phyloP scores from a whole-genome alignment of 345 rosid species.

The Capsella bursapastoris region DNA sequence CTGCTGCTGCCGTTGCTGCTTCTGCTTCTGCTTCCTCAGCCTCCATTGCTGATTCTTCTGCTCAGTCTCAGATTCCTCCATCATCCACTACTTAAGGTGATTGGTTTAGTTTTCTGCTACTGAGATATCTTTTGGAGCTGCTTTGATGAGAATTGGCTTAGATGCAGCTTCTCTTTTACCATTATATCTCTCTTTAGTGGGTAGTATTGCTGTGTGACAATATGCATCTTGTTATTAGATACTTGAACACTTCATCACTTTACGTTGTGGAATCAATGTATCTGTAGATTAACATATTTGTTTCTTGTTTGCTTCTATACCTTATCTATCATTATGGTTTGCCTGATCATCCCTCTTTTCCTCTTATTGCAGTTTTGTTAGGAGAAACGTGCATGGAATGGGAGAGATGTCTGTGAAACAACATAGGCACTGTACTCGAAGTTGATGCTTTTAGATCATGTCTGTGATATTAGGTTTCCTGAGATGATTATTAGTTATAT shows the following conservation, averaged over 20 bases:
- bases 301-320: too few relatives aligned
- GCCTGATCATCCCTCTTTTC: neutral
- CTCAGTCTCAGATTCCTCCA: slow-evolving; percentile 28
- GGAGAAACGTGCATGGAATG: slow-evolving; percentile 3
- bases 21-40: slow-evolving; percentile 27
- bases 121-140: neutral
- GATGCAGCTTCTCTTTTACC: neutral
- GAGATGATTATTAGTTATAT: slow-evolving; percentile 18
- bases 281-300: too few relatives aligned
- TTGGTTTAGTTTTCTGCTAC: neutral
- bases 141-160: neutral
- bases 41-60: slow-evolving; percentile 23
- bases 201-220: neutral
- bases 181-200: neutral
- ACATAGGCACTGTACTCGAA: neutral
- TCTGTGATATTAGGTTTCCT: slow-evolving; percentile 21
- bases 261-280: neutral
- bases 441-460: slow-evolving; percentile 15
- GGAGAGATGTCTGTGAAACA: neutral
- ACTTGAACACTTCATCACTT: neutral
- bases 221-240: slow-evolving; percentile 2
- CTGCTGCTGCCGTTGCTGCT: slow-evolving; percentile 28
- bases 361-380: slow-evolving; percentile 30
- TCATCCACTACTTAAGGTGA: slow-evolving; percentile 48
- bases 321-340: too few relatives aligned